These are phyloP conservation scores for Nakazawaea sp. DNA, from an alignment of 805 yeast genomes.

Conservation along the genomic window DNA sequence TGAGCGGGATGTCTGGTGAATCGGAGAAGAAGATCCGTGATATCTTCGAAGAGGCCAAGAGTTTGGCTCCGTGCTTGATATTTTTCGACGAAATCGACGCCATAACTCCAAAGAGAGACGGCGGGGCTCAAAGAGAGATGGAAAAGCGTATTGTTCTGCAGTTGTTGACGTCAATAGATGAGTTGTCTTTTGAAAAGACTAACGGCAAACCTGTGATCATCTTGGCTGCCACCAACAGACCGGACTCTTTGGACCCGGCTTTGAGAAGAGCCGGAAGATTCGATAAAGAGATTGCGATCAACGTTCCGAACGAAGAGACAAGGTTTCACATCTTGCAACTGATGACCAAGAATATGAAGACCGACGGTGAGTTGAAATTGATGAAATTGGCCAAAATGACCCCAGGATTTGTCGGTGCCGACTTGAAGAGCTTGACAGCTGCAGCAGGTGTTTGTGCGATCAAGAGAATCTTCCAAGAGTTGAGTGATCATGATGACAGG, in stretches of 20 bases:
- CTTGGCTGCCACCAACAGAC: conserved; percentile 95
- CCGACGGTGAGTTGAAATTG: conserved; percentile 68
- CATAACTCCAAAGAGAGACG: conserved; percentile 95
- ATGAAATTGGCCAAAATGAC: conserved; percentile 78
- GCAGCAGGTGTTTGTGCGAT: conserved; percentile 96
- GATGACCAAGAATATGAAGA: conserved; percentile 60
- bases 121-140: conserved; percentile 98
- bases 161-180: conserved; percentile 90
- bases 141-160: conserved; percentile 96
- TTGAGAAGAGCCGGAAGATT: conserved; percentile 94
- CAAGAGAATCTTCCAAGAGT: conserved; percentile 74
- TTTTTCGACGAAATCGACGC: conserved; percentile 98
- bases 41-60: conserved; percentile 85
- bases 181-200: conserved; percentile 78
- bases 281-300: conserved; percentile 88
- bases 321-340: conserved; percentile 70
- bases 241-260: conserved; percentile 92
- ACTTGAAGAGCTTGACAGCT: conserved; percentile 84
- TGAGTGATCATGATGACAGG: conserved; percentile 35
- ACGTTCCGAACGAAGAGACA: conserved; percentile 88
- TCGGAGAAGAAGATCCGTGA: conserved; percentile 92
- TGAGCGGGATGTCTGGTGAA: conserved; percentile 99
- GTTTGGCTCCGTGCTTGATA: conserved; percentile 84
- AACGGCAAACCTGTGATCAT: conserved; percentile 90
- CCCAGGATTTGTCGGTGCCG: conserved; percentile 98